These are phyloP conservation scores for Bertia moriformis DNA, from an alignment of 2,329 filamentous ascomycete species.

Conservation along the genomic window DNA sequence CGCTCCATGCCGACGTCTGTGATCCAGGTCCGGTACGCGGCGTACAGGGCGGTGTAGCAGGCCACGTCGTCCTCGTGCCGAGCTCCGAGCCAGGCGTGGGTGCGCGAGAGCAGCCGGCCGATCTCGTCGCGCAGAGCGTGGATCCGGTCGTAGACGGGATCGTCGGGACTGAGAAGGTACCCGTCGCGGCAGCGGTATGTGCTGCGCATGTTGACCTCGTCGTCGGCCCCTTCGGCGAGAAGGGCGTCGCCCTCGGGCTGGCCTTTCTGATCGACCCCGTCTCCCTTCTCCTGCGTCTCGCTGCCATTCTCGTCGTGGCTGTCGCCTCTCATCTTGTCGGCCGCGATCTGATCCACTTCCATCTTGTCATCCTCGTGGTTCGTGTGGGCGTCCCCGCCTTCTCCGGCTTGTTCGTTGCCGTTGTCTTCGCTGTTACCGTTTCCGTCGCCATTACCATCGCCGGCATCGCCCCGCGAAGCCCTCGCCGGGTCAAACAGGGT, in stretches of 20 bases:
- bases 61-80: conserved; percentile 91
- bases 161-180: conserved; percentile 56
- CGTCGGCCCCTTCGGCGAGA: conserved; percentile 56
- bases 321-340: too few relatives aligned
- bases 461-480: conserved; percentile 39
- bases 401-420: conserved; percentile 23
- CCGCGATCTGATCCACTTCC: conserved; percentile 39
- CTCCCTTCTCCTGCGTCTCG: too few relatives aligned
- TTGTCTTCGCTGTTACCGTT: too few relatives aligned
- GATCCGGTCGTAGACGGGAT: conserved; percentile 57
- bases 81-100: conserved; percentile 68
- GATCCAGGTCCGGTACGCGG: conserved; percentile 89
- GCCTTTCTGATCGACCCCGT: conserved; percentile 31
- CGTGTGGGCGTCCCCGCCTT: conserved; percentile 26
- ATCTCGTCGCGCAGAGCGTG: conserved; percentile 70
- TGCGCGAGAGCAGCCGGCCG: conserved; percentile 66
- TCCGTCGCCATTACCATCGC: conserved; percentile 21
- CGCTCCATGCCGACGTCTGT: conserved; percentile 93
- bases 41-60: conserved; percentile 85
- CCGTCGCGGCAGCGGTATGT: conserved; percentile 81
- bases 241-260: too few relatives aligned
- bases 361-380: conserved; percentile 32
- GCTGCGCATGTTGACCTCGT: conserved; percentile 70
- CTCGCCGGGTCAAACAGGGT: conserved; percentile 73
- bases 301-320: not conserved